Base-by-base conservation (phyloP, 73 alveolate species). In the Uronychia setigera region DNA sequence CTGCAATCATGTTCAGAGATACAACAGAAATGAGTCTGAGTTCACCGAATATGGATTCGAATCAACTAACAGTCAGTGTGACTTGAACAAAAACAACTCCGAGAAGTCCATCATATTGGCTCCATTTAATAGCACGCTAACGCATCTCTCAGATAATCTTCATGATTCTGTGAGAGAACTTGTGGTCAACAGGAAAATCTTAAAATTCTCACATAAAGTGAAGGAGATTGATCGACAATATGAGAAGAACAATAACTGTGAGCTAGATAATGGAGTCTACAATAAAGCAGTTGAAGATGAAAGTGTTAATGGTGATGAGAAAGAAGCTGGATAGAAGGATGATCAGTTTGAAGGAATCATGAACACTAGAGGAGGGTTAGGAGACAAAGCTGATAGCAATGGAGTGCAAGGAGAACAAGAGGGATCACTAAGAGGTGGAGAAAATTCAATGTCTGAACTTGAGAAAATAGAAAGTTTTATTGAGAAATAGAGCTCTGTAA, bases 171-270 rank as follows among this genome's bases (percentile, higher is more conserved):
- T 81, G 67, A n/a, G 32, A 33, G 88, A 60, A 0, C 31, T 59
- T 27, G 60, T 81, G n/a, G 58, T 86, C 29, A 87, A 77, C 88
- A 95, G 93, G 89, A 90, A 85, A 90, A 80, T 82, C 77, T 80
- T 95, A 46, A 91, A 93, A 82, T 93, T 95, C 74, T 94, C 90
- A 29, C 90, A 88, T 57, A 91, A 91, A 91, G 95, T 88, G 35
- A 93, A 92, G 87, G 99, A 95, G 81, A 86, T 95, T 59, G 96
- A 95, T 87, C 90, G 93, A 79, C 87, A 91, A 81, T 95, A 95
- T 86, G 99, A 95, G 85, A 46, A 32, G 29, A 81, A 81, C 35
- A 81, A 81, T 33, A 81, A 81, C 81, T 81, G 78, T 14, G 88
- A 81, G 5, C 76, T 81, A 0, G 88, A 81, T 31, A 81, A 81